A percentile compares a stretch with the other conserved stretches of the same genome.
phyloP scores from a whole-genome alignment of 1,284 basidiomycete species.

The Xanthoconium separans region DNA sequence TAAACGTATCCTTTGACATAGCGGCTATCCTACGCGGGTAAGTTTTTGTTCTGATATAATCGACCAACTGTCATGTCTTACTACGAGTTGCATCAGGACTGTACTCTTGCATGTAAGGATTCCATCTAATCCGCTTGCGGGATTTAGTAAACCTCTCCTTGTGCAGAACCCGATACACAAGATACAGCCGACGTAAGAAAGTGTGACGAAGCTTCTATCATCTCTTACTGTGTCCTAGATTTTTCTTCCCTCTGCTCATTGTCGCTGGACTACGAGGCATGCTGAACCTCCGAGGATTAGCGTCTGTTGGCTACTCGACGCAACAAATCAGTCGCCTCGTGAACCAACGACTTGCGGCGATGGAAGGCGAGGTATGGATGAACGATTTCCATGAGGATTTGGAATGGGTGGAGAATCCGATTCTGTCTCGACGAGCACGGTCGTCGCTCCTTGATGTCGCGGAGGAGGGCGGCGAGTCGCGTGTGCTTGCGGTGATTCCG shows the following conservation, averaged over 20 bases:
- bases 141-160: not conserved
- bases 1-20: not conserved
- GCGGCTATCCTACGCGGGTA: not conserved
- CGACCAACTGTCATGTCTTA: not conserved
- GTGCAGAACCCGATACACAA: not conserved
- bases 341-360: not conserved
- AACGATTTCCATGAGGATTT: constrained; percentile 1
- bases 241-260: constrained; percentile 3
- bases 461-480: not conserved
- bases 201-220: not conserved
- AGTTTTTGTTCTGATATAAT: not conserved
- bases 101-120: not conserved
- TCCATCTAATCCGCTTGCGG: not conserved
- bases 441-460: not conserved
- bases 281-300: constrained; percentile 8
- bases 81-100: not conserved
- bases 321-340: not conserved
- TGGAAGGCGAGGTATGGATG: constrained; percentile 6
- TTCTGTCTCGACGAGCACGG: not conserved
- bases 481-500: not conserved
- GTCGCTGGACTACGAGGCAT: constrained; percentile 7
- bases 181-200: not conserved
- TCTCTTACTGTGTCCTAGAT: not conserved
- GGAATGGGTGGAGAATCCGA: not conserved
- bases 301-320: not conserved